Percentiles rank a stretch among this genome's conserved stretches.
These are phyloP conservation scores for Starmerella apicola DNA, from an alignment of 805 yeast species.

Conservation along the genomic window DNA sequence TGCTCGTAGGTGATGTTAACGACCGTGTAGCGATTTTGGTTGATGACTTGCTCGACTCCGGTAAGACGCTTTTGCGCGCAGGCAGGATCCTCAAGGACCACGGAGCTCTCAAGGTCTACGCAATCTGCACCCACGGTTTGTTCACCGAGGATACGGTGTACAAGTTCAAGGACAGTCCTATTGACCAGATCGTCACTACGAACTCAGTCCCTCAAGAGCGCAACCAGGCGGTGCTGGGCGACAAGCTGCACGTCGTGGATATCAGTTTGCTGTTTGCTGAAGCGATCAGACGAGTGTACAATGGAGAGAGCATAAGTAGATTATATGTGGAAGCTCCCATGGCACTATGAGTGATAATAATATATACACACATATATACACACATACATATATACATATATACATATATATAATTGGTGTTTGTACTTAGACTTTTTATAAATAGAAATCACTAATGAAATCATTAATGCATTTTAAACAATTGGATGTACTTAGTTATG, in stretches of 20 bases:
- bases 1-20: slow-evolving; percentile 91
- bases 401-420: no score
- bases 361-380: no score
- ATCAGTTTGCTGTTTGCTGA: slow-evolving; percentile 84
- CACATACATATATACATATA: no score
- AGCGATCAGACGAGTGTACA: slow-evolving; percentile 89
- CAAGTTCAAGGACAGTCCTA: slow-evolving; percentile 50
- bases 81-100: slow-evolving; percentile 84
- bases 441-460: no score
- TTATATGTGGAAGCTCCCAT: slow-evolving; percentile 60
- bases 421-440: no score
- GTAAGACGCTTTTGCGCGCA: slow-evolving; percentile 82
- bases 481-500: no score
- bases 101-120: slow-evolving; percentile 79
- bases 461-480: no score
- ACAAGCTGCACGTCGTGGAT: slow-evolving; percentile 67
- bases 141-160: slow-evolving; percentile 84
- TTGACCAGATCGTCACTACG: slow-evolving; percentile 79
- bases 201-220: slow-evolving; percentile 80
- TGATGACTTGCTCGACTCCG: slow-evolving; percentile 91
- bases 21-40: slow-evolving; percentile 77
- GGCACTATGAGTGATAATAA: slow-evolving; percentile 1
- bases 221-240: slow-evolving; percentile 41
- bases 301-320: slow-evolving; percentile 92
- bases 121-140: slow-evolving; percentile 83